Evolutionary conservation across 2,329 filamentous ascomycete species (phyloP).

Genomic region (Aspergillus hortae): DNA sequence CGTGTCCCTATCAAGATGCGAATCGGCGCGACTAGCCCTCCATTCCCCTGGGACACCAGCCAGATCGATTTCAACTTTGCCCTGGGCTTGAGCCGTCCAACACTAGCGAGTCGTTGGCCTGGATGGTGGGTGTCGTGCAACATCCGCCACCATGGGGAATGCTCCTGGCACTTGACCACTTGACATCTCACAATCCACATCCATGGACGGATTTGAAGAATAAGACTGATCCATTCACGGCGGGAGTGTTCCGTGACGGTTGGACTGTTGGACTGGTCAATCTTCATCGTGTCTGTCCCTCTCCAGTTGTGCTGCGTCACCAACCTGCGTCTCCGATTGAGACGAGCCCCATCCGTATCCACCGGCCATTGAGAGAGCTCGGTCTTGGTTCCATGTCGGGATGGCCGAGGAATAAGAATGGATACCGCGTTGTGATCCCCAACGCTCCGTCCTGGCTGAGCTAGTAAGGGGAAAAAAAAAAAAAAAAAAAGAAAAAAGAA

Average conservation of each 20-base stretch:
- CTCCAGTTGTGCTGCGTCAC: neutral
- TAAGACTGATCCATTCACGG: neutral
- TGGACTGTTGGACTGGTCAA: slow-evolving; percentile 6
- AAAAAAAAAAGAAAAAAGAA: no score
- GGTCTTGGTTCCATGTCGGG: neutral
- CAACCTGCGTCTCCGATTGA: slow-evolving; percentile 7
- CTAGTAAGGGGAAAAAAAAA: neutral
- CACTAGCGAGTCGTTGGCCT: neutral
- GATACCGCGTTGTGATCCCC: slow-evolving; percentile 3
- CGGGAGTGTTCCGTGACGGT: neutral
- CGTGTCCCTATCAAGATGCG: neutral
- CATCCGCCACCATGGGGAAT: slow-evolving; percentile 1
- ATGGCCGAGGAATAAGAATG: neutral
- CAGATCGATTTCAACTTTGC: neutral
- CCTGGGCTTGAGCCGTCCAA: neutral
- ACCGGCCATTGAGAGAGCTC: slow-evolving; percentile 5
- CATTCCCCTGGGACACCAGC: neutral
- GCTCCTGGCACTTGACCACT: slow-evolving; percentile 5
- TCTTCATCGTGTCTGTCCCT: neutral
- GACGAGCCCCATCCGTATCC: slow-evolving; percentile 4
- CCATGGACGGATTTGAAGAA: neutral
- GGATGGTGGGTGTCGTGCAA: neutral
- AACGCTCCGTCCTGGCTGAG: slow-evolving; percentile 4
- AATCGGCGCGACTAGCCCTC: neutral
- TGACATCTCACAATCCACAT: slow-evolving; percentile 11